phyloP scores from a whole-genome alignment of 108 stramenopile species.

The Cylindrotheca closterium region DNA sequence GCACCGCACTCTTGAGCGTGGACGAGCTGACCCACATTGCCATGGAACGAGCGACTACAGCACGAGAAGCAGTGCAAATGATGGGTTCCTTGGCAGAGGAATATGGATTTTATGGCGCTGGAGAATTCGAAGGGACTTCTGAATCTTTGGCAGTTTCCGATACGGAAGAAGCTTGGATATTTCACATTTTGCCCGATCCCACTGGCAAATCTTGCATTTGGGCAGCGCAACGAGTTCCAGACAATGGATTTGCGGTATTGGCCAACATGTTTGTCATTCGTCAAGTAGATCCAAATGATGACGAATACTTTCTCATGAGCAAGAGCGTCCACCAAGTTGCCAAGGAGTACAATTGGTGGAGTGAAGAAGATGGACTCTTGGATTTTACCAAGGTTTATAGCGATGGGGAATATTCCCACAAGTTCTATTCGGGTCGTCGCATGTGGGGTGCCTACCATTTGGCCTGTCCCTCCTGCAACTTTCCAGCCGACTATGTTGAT shows the following conservation, averaged over 20 bases:
- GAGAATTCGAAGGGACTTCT: slow-evolving; percentile 61
- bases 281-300: slow-evolving; percentile 53
- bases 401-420: slow-evolving; percentile 58
- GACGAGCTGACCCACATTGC: slow-evolving; percentile 72
- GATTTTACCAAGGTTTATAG: slow-evolving; percentile 52
- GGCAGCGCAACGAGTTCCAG: slow-evolving; percentile 81
- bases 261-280: slow-evolving; percentile 82
- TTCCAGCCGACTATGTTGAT: slow-evolving; percentile 41
- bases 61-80: slow-evolving; percentile 66
- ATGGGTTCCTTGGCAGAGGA: slow-evolving; percentile 80
- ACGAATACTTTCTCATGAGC: slow-evolving; percentile 66
- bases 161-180: slow-evolving; percentile 71
- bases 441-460: slow-evolving; percentile 43
- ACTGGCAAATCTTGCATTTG: slow-evolving; percentile 77
- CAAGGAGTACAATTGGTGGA: slow-evolving; percentile 46
- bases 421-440: slow-evolving; percentile 45
- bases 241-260: slow-evolving; percentile 64
- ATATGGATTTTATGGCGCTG: slow-evolving; percentile 85
- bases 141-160: slow-evolving; percentile 76
- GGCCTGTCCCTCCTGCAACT: slow-evolving; percentile 16
- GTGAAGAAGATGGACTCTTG: slow-evolving; percentile 20
- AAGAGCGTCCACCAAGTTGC: slow-evolving; percentile 68
- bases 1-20: slow-evolving; percentile 77
- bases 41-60: slow-evolving; percentile 71
- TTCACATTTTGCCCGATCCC: slow-evolving; percentile 83